Base-by-base conservation (phyloP, 441 rosid species). In the Melastoma candidum region DNA sequence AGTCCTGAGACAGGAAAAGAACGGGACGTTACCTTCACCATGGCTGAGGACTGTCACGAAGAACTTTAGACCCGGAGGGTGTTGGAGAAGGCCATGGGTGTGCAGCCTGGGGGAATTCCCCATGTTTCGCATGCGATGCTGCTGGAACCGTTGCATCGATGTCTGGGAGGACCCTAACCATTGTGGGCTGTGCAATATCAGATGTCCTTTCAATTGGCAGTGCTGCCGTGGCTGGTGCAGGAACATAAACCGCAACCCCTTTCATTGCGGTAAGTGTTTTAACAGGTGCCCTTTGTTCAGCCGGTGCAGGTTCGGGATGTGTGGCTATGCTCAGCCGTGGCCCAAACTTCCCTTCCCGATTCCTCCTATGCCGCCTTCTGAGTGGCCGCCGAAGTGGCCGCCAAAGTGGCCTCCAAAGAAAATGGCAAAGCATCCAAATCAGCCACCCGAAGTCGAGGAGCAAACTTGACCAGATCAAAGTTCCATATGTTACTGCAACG, bases 111-210 rank as follows among this genome's bases (percentile, higher is more conserved):
- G 78, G 48, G 32, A 54, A 17, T 55, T 26, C 11, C 73, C 46
- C 0, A 71, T 76, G 0, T 46, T 59, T 43, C 69, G 63, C 60
- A 74, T 74, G 79, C 53, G 57, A 59, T 78, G 82, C 39, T 76
- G 84, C 52, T 56, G 48, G 50, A 63, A 73, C 71, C 72, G 51
- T 44, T 83, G 82, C n/a, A 71, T 76, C 32, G 79, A 83, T 55
- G 68, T 80, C n/a, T 51, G 57, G 9, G 62, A 68, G 1, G 79
- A 83, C 61, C 49, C 36, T 5, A 60, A 72, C 12, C 56, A 80
- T 50, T 83, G 90, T 11, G 79, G 90, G 3, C 45, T 50, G 7
- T 83, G 81, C 26, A 53, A 50, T 13, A 49, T 58, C 39, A 68
- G 69, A 22, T 80, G 86, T 65, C 77, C 71, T 4, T 80, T 65